Percentiles rank a stretch among this genome's conserved stretches.
phyloP scores from a whole-genome alignment of 2,329 filamentous ascomycete genomes.

The Talaromyces albobiverticillius region DNA sequence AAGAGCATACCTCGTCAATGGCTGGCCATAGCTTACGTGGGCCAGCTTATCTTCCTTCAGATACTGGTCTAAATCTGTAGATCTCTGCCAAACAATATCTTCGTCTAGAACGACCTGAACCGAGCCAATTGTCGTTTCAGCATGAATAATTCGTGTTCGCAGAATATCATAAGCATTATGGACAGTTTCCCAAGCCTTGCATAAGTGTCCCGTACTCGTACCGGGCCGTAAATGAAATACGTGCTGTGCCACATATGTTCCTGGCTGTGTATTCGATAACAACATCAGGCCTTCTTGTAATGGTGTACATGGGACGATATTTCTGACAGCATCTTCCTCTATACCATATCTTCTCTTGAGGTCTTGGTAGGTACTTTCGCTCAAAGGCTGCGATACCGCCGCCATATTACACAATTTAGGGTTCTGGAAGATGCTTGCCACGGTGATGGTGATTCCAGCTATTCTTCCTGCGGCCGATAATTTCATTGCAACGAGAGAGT shows the following conservation, averaged over 20 bases:
- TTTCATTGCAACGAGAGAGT: slow-evolving; percentile 20
- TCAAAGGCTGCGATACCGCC: not conserved
- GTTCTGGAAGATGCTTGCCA: slow-evolving; percentile 42
- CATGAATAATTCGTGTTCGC: slow-evolving; percentile 26
- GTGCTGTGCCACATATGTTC: slow-evolving; percentile 46
- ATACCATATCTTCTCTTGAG: not conserved
- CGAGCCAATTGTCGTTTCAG: slow-evolving; percentile 35
- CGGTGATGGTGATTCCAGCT: slow-evolving; percentile 36
- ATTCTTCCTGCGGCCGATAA: slow-evolving; percentile 40
- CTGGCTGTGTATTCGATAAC: slow-evolving; percentile 41
- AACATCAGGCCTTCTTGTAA: slow-evolving; percentile 45
- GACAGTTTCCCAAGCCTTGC: slow-evolving; percentile 15
- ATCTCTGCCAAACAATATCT: not conserved
- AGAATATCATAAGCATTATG: not conserved
- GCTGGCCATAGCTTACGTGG: slow-evolving; percentile 1
- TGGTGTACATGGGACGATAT: slow-evolving; percentile 42
- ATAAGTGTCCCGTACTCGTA: slow-evolving; percentile 38
- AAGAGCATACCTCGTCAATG: slow-evolving; percentile 14
- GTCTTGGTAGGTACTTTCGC: not conserved
- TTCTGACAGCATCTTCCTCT: slow-evolving; percentile 26
- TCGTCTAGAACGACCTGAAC: not conserved
- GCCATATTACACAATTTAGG: slow-evolving; percentile 8
- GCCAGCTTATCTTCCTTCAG: not conserved
- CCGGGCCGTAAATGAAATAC: slow-evolving; percentile 34
- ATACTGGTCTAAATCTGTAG: not conserved